phyloP scores from a whole-genome alignment of 2,329 filamentous ascomycete species.

The Gaeumannomyces sp. region DNA sequence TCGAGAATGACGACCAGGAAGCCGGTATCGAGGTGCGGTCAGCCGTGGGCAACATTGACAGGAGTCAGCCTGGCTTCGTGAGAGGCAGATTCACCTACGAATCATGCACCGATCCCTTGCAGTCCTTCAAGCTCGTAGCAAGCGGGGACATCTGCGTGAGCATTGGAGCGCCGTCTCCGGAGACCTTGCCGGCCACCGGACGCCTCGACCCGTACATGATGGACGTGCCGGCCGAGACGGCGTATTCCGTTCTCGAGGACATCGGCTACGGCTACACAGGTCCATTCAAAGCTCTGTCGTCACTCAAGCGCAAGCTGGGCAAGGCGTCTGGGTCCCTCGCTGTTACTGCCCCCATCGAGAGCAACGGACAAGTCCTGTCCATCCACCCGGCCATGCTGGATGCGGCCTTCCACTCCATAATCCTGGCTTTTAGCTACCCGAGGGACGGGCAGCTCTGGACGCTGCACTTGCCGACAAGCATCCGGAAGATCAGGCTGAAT shows the following conservation, averaged over 20 bases:
- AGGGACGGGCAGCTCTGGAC: conserved; percentile 26
- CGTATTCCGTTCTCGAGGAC: neutral
- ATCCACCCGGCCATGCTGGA: conserved; percentile 31
- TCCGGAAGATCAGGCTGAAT: conserved; percentile 10
- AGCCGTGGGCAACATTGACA: too few species aligned
- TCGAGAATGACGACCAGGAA: neutral
- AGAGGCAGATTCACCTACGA: too few species aligned
- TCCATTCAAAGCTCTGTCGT: neutral
- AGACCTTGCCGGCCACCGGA: too few species aligned
- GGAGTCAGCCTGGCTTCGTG: too few species aligned
- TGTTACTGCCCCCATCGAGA: neutral
- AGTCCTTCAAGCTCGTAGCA: too few species aligned
- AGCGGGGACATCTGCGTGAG: too few species aligned
- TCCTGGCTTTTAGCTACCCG: conserved; percentile 27
- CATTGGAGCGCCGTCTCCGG: too few species aligned
- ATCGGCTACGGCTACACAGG: conserved; percentile 3
- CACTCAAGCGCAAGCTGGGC: conserved; percentile 4
- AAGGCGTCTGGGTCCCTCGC: neutral
- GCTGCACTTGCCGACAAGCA: conserved; percentile 23
- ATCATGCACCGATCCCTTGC: too few species aligned
- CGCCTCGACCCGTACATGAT: too few species aligned
- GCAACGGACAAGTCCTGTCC: too few species aligned
- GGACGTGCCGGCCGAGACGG: neutral
- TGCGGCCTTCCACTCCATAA: conserved; percentile 27
- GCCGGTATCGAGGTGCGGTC: too few species aligned